Evolutionary conservation across 2,329 filamentous ascomycete genomes (phyloP), one percentile per base, ranked within the genome.

Genomic region (Madurella fahalii): DNA sequence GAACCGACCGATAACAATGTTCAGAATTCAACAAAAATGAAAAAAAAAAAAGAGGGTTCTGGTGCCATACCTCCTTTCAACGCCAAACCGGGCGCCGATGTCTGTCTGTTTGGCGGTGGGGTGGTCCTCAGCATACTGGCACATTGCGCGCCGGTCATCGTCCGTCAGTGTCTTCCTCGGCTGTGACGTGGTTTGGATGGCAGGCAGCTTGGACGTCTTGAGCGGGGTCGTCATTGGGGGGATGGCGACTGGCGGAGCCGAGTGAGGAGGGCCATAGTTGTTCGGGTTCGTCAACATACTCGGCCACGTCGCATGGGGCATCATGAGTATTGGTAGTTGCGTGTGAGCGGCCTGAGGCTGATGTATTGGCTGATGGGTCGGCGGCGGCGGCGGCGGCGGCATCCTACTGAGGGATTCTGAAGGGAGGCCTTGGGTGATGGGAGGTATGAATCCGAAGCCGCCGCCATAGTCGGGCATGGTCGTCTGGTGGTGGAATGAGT

Each of bases 61-160:
- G 40, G 32, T 32, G 32, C 44, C 75, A 70, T 85, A 97, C 94
- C 94, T 97, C 86, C 94, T 79, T 75, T 99, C 94, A 50, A 99
- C 94, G 37, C 92, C 93, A 73, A 99, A 99, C 69, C 91, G 85
- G 56, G 86, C 87, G 73, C 94, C 94, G 72, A 99, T 99, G 67
- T 97, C 93, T 16, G 91, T 94, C 74, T 99, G 94, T 73, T 96
- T 96, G 44, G 90, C 86, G 47, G 84, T 86, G 18, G 93, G 94
- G 68, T 97, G 86, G 59, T 95, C 87, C 68, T 94, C 88, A 64
- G 93, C 89, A 71, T 93, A 96, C 67, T 90, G 82, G 71, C 94
- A 99, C 92, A 99, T 99, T 43, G 84, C 82, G 61, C 91, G 83
- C 60, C 94, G 87, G 69, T 97, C 92, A 55, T 90, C 86, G 67